phyloP scores from a whole-genome alignment of 257 asterid genomes.

The Dorcoceras hygrometricum region DNA sequence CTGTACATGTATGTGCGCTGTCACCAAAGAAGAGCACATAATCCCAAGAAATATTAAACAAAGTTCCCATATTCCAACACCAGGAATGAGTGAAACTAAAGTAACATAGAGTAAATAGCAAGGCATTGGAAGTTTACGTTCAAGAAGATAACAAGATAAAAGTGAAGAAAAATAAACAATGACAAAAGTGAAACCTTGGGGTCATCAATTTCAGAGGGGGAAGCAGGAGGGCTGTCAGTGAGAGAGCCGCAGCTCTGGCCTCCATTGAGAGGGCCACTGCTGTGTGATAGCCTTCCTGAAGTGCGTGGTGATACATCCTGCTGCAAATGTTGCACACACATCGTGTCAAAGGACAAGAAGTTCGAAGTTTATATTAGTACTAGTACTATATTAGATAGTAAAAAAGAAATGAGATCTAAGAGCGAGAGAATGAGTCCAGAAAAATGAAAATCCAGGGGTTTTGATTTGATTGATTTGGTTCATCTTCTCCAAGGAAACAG shows the following conservation, averaged over 20 bases:
- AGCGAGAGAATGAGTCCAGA: conserved; percentile 21
- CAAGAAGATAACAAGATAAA: background rate
- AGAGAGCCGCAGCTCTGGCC: conserved; percentile 65
- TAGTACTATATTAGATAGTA: no score
- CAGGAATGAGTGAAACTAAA: background rate
- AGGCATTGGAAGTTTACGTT: background rate
- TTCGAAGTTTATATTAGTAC: background rate
- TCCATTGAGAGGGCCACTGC: conserved; percentile 92
- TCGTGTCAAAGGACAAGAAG: background rate
- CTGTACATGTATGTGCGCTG: conserved; percentile 35
- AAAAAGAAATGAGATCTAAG: background rate
- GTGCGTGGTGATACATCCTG: conserved; percentile 99
- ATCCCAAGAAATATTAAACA: conserved; percentile 21
- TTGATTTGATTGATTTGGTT: background rate
- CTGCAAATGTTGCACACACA: conserved; percentile 42
- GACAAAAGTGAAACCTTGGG: conserved; percentile 45
- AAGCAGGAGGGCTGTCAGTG: conserved; percentile 93
- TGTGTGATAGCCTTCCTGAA: conserved; percentile 92
- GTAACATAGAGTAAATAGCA: conserved; percentile 1
- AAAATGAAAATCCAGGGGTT: conserved; percentile 22
- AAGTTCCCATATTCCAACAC: background rate
- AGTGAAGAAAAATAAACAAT: background rate
- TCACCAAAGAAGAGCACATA: conserved; percentile 10
- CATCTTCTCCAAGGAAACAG: conserved; percentile 33
- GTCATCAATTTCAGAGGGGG: conserved; percentile 86